Base-by-base conservation (phyloP, 2,329 filamentous ascomycete genomes). In the Exserohilum rostratum region DNA sequence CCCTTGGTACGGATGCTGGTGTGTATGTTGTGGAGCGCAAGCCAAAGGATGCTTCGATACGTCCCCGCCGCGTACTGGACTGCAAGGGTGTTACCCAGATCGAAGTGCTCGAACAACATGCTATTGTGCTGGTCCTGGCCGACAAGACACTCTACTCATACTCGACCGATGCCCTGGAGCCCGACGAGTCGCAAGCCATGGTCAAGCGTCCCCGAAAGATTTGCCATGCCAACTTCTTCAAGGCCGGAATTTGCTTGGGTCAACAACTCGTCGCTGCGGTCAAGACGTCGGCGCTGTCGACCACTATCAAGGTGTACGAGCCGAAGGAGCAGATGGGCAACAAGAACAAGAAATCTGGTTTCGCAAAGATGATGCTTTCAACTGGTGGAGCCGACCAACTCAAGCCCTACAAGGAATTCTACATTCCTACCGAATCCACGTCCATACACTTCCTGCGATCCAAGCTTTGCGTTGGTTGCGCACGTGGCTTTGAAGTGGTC, bases 231-330 rank as follows among this genome's bases (percentile, higher is more conserved):
- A 97, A 93, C 76, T 99, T 98, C 80, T 99, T 99, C 86, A 96
- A 96, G 78, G 90, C 92, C 15, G 95, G 95, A 34, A 96, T 97
- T 68, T 98, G 95, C 72, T 84, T 97, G 55, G 93, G 95, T 30
- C 86, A 95, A 58, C 95, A 98, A 72, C 82, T 99, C 49, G 95
- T 99, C 27, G 98, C 93, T 78, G 96, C 91, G 65, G 95, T 98
- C 69, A 98, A 96, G 80, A 96, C 91, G 35, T 93, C 90, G 15
- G 90, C 93, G 3, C 81, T 98, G 29, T 96, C 91, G 47, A 96
- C 91, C 12, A 98, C 93, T 2, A 96, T 99, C 81, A 98, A 98
- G 78, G 95, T 98, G n/a, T 98, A 91, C 77, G 93, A 99, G 78
- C 95, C 95, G 1, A 96, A 96, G 78, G 95, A 98, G 72, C 90